These are phyloP conservation scores for Escallonia herrerae DNA, from an alignment of 129 eudicot genomes.

Conservation along the genomic window DNA sequence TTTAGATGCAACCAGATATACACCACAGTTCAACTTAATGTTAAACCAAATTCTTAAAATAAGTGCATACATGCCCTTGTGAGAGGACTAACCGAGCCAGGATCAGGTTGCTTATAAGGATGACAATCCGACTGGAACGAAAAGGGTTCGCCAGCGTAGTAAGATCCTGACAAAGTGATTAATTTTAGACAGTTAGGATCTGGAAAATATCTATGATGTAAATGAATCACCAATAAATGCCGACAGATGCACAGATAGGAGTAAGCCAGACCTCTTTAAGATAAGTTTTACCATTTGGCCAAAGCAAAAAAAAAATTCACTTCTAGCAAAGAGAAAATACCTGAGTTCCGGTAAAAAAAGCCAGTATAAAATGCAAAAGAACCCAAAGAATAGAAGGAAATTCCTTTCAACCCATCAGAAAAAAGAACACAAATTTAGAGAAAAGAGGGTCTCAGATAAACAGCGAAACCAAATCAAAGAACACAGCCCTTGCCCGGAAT, in stretches of 20 bases:
- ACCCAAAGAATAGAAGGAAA: too few relatives aligned
- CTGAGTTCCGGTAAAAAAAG: too few relatives aligned
- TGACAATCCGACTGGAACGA: slow-evolving; percentile 2
- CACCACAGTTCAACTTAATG: too few relatives aligned
- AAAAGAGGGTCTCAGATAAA: too few relatives aligned
- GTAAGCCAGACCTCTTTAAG: neutral
- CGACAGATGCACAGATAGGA: neutral
- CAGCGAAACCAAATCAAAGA: too few relatives aligned
- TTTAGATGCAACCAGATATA: too few relatives aligned
- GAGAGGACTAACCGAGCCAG: slow-evolving; percentile 22
- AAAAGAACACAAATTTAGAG: too few relatives aligned
- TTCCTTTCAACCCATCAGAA: too few relatives aligned
- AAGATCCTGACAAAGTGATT: slow-evolving; percentile 22
- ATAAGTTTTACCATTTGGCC: neutral
- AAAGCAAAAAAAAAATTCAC: neutral
- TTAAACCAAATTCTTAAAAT: neutral
- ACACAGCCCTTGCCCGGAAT: too few relatives aligned
- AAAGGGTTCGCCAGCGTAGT: slow-evolving; percentile 13
- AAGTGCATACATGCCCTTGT: neutral
- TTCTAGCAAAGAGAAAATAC: too few relatives aligned
- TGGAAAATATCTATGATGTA: neutral
- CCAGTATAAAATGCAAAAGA: too few relatives aligned
- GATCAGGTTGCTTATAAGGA: slow-evolving; percentile 13
- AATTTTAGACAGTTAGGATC: slow-evolving; percentile 1
- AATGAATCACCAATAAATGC: neutral